These are phyloP conservation scores for Rhizophagus prolifer DNA, from an alignment of 192 early-diverging fungal species.

Conservation along the genomic window DNA sequence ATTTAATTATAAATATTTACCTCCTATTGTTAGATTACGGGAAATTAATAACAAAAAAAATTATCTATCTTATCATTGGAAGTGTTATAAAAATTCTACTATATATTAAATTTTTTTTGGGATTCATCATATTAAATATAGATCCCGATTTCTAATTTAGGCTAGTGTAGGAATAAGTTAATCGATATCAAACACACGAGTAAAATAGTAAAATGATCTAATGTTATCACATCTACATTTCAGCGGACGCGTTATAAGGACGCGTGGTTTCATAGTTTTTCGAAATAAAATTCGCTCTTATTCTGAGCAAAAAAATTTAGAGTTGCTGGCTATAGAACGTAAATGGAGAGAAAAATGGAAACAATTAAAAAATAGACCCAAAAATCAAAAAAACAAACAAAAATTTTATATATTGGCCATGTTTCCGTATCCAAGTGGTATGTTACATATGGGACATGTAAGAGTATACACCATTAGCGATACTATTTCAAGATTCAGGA, in stretches of 20 bases:
- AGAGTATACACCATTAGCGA: conserved; percentile 96
- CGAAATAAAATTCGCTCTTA: neutral
- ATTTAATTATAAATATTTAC: conserved; percentile 14
- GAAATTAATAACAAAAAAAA: neutral
- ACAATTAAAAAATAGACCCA: conserved; percentile 21
- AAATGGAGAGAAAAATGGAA: conserved; percentile 65
- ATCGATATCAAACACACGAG: too few species aligned
- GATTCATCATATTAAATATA: too few species aligned
- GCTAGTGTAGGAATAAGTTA: too few species aligned
- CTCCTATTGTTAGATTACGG: conserved; percentile 8
- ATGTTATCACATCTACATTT: neutral
- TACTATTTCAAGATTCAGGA: conserved; percentile 72
- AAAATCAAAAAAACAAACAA: conserved; percentile 33
- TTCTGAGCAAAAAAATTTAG: conserved; percentile 31
- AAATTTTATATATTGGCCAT: conserved; percentile 86
- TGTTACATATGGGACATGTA: conserved; percentile 94
- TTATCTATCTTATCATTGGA: conserved; percentile 1
- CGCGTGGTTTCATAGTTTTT: neutral
- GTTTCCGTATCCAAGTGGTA: conserved; percentile 96
- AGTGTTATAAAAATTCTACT: neutral
- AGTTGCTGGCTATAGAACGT: conserved; percentile 57
- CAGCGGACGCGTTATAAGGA: neutral
- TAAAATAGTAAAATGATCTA: neutral
- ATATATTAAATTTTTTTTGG: too few species aligned
- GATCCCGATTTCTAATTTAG: too few species aligned